Evolutionary conservation across 2,329 filamentous ascomycete genomes (phyloP).

Genomic region (Cercospora brassicicola): DNA sequence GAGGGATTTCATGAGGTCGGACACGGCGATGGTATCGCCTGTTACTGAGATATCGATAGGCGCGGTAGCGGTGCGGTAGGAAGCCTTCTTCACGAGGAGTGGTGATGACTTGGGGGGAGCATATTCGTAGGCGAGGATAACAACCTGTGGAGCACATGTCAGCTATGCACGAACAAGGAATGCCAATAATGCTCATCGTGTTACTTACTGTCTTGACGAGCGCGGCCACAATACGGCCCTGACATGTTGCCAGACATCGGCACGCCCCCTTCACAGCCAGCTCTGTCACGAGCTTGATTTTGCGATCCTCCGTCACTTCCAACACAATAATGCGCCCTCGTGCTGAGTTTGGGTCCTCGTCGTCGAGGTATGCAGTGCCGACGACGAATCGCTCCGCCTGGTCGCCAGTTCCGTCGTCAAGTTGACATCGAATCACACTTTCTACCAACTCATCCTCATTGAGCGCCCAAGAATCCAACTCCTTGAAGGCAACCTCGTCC

Average conservation of each 20-base stretch:
- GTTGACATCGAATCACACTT: slow-evolving; percentile 73
- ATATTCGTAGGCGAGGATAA: slow-evolving; percentile 61
- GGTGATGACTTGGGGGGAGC: slow-evolving; percentile 51
- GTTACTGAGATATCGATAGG: slow-evolving; percentile 78
- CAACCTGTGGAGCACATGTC: slow-evolving; percentile 44
- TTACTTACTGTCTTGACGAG: slow-evolving; percentile 70
- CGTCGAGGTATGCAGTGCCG: slow-evolving; percentile 78
- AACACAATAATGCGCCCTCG: slow-evolving; percentile 80
- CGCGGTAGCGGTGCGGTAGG: slow-evolving; percentile 78
- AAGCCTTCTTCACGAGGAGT: slow-evolving; percentile 67
- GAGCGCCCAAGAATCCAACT: slow-evolving; percentile 70
- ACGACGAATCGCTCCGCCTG: slow-evolving; percentile 80
- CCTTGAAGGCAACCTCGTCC: slow-evolving; percentile 83
- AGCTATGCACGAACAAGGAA: slow-evolving; percentile 30
- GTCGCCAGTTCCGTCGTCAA: slow-evolving; percentile 60
- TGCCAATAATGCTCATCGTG: slow-evolving; percentile 46
- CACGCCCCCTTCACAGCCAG: slow-evolving; percentile 76
- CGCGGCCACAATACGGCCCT: slow-evolving; percentile 77
- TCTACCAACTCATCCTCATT: slow-evolving; percentile 75
- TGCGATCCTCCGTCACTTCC: slow-evolving; percentile 73
- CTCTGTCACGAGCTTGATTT: slow-evolving; percentile 69
- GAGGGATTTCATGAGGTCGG: slow-evolving; percentile 91
- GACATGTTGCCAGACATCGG: slow-evolving; percentile 71
- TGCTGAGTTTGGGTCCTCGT: slow-evolving; percentile 52
- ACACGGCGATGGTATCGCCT: slow-evolving; percentile 75